Evolutionary conservation across 2,329 filamentous ascomycete genomes (phyloP), one percentile per base, ranked within the genome.

Genomic region (Paraphoma sp.): DNA sequence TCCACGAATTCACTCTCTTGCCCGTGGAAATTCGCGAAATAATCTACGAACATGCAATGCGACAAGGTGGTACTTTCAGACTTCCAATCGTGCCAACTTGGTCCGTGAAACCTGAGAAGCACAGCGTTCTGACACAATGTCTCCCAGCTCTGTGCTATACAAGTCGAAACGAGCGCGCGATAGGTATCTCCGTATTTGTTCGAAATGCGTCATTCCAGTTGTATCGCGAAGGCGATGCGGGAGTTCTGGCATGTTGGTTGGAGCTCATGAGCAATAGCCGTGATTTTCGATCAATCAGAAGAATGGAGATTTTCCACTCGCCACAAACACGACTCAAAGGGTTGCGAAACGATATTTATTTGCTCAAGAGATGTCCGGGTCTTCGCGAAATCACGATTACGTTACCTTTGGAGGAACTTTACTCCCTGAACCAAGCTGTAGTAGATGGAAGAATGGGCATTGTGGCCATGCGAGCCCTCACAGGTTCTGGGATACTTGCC

Each of bases 11-110:
- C 12, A 6, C 30, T 18, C 29, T 43, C 11, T 36, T 36, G 33
- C 38, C 40, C 12, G 38, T 36, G 5, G 29, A 51, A 29, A 7
- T 51, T 14, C n/a, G 40, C 38, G 48, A 51, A 36, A 16, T 45
- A 12, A 51, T 45, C 14, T 51, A 51, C 16, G 48, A 51, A n/a
- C 41, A 51, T 23, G 48, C 48, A 6, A 51, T 51, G 41, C n/a
- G 40, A 10, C 29, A 14, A 17, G 41, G n/a, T 11, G 23, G 28
- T 18, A 23, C 23, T 14, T 44, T 51, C 12, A 16, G n/a, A 31
- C 14, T 33, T 12, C 40, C 38, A 4, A 33, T 8, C 6, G 23
- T 9, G 2, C 14, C 29, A 36, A 16, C 29, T 11, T n/a, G n/a
- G 12, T n/a, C 38, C 3, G n/a, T 23, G 23, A 40, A 23, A 11